Evolutionary conservation across 495 filamentous ascomycete species (phyloP).

Genomic region (Tuber microsphaerosporum): DNA sequence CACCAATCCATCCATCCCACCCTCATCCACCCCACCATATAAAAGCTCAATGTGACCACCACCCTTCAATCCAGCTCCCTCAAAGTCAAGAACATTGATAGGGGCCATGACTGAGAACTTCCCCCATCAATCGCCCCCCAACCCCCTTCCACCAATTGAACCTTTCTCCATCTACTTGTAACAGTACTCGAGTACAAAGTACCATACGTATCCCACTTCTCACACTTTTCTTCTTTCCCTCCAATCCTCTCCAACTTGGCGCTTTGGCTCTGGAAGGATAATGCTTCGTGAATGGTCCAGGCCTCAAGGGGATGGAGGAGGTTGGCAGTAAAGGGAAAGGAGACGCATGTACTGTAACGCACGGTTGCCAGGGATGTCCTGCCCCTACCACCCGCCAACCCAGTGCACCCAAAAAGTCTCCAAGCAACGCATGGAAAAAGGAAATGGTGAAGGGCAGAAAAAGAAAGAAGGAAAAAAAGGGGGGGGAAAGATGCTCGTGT

Average conservation of each 20-base stretch:
- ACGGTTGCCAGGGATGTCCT: conserved; percentile 26
- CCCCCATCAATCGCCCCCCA: neutral
- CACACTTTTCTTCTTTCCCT: neutral
- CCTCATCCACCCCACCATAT: neutral
- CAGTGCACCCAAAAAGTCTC: conserved; percentile 35
- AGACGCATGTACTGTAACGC: conserved; percentile 29
- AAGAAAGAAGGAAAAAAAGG: conserved; percentile 25
- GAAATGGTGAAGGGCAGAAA: conserved; percentile 26
- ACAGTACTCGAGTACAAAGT: neutral
- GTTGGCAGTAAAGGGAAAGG: conserved; percentile 25
- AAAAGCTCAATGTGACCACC: neutral
- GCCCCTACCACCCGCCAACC: conserved; percentile 28
- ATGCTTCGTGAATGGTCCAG: conserved; percentile 3
- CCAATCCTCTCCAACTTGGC: neutral
- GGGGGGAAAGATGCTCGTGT: conserved; percentile 28
- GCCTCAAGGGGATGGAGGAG: conserved; percentile 26
- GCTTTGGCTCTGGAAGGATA: neutral
- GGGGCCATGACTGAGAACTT: neutral
- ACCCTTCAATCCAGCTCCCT: neutral
- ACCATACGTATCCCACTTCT: neutral
- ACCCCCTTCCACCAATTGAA: neutral
- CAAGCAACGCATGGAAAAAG: conserved; percentile 33
- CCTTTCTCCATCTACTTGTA: neutral
- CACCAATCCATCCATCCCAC: neutral
- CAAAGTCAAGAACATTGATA: neutral